Base-by-base conservation (phyloP, 2,329 filamentous ascomycete genomes). In the Plectosphaerella cucumerina region DNA sequence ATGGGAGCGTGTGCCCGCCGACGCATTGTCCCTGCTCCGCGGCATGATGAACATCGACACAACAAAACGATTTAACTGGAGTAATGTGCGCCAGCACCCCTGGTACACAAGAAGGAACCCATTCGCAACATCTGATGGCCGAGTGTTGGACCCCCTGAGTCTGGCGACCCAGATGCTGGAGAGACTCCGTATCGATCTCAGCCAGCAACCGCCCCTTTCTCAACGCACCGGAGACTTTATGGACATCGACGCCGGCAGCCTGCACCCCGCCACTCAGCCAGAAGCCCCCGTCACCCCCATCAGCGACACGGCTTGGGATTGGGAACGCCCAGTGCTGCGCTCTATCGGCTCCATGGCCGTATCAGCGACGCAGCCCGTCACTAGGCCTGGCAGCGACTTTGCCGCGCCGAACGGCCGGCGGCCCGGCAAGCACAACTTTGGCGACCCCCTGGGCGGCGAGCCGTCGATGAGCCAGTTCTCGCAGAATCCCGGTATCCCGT, bases 161-260 rank as follows among this genome's bases (percentile, higher is more conserved):
- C 77, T 99, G 44, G 94, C 94, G n/a, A 96, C 94, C 0, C 85
- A 90, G 63, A 96, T 99, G 90, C 85, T 99, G 50, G 90, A 96
- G 65, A 88, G 85, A 50, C 81, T 99, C 15, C 88, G 84, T 56
- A 96, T 99, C 65, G 89, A 97, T 68, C 92, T 97, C 64, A 85
- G 78, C 49, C 81, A 87, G 60, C 76, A 82, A 53, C 84, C 86
- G 2, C 74, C 81, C 5, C 72, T 78, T 12, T 77, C 75, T 2
- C 74, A 68, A 56, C 14, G 18, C 5, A 56, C 12, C 58, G 59
- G 59, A 47, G 80, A 89, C 57, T 69, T 77, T 12, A 92, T 93
- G 85, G 87, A 92, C 35, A 65, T 92, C 49, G 89, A 95, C 61
- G 77, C 93, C 56, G 84, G 90, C n/a, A 43, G 15, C n/a, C n/a